Conservation (phyloP, 2,329 filamentous ascomycete species). For the Verticillium albo-atrum region DNA sequence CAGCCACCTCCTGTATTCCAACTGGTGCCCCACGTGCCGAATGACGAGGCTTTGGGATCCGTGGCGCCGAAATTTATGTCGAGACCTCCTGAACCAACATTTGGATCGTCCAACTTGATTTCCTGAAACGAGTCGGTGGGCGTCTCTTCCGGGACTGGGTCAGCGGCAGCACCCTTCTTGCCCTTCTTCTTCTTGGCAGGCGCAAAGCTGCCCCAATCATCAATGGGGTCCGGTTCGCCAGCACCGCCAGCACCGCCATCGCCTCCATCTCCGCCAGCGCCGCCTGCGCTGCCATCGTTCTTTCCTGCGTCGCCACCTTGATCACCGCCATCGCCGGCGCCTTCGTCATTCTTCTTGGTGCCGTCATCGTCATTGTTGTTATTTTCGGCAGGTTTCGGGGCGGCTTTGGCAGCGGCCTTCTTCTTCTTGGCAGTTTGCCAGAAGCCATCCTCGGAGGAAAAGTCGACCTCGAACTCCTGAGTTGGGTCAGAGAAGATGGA, state of each 20-base stretch:
- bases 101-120: slow-evolving; percentile 59
- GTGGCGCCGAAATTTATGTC: slow-evolving; percentile 50
- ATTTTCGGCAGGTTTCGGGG: slow-evolving; percentile 30
- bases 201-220: slow-evolving; percentile 46
- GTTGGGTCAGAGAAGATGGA: slow-evolving; percentile 42
- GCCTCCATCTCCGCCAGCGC: slow-evolving; percentile 19
- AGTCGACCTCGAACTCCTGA: slow-evolving; percentile 47
- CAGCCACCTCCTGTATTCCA: slow-evolving; percentile 50
- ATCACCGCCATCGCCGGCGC: slow-evolving; percentile 24
- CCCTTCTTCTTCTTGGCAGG: slow-evolving; percentile 52
- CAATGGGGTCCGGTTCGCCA: slow-evolving; percentile 39
- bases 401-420: slow-evolving; percentile 44
- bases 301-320: slow-evolving; percentile 13
- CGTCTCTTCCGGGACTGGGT: slow-evolving; percentile 24
- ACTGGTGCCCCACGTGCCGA: slow-evolving; percentile 57
- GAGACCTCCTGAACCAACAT: slow-evolving; percentile 39
- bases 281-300: slow-evolving; percentile 7
- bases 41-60: slow-evolving; percentile 33
- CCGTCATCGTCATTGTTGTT: slow-evolving; percentile 42
- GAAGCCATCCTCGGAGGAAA: slow-evolving; percentile 49
- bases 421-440: slow-evolving; percentile 52
- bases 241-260: slow-evolving; percentile 23
- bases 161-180: slow-evolving; percentile 36
- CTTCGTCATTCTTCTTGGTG: slow-evolving; percentile 25
- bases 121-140: slow-evolving; percentile 53